Evolutionary conservation across 306 rosid genomes (phyloP), one percentile per base, ranked within the genome.

Genomic region (Abrus precatorius): DNA sequence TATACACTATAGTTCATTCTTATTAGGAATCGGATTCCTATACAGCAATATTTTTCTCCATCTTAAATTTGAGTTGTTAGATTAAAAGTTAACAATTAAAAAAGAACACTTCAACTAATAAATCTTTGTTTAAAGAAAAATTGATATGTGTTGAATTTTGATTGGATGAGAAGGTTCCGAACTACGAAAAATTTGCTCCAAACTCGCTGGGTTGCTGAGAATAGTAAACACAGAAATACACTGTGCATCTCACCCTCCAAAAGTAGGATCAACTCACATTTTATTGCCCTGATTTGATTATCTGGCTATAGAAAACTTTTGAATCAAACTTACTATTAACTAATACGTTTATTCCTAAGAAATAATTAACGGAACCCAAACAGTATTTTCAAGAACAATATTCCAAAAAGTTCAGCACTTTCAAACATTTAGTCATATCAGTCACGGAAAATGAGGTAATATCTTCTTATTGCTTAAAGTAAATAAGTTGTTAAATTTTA

Each of bases 231-330:
- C 20, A 20, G 20, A 20, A 20, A 20, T 20, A 20, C 20, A 20
- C 20, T 20, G 20, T 20, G 20, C 20, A 20, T 20, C 20, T 20
- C 20, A 20, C 20, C 20, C 20, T 0, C 20, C 20, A 20, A 20
- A 20, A 20, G 33, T 7, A 27, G 72, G 41, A 29, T 50, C 52
- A 66, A 29, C 61, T 44, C 77, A 33, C 28, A 20, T 62, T 69
- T 60, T 74, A 30, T 74, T 50, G 27, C 59, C 50, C 64, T 28
- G 41, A 75, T 49, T 27, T 60, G 52, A 52, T 69, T 76, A 32
- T 77, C 49, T 57, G 13, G 6, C 9, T 5, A n/a, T 30, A 38
- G 2, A 32, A 68, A 70, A 52, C 72, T 68, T 77, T 4, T 49
- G 20, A 67, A 55, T 50, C 77, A 54, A 44, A 70, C 63, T 76